These are phyloP conservation scores for Lactarius tabidus DNA, from an alignment of 768 basidiomycete genomes.

Conservation along the genomic window DNA sequence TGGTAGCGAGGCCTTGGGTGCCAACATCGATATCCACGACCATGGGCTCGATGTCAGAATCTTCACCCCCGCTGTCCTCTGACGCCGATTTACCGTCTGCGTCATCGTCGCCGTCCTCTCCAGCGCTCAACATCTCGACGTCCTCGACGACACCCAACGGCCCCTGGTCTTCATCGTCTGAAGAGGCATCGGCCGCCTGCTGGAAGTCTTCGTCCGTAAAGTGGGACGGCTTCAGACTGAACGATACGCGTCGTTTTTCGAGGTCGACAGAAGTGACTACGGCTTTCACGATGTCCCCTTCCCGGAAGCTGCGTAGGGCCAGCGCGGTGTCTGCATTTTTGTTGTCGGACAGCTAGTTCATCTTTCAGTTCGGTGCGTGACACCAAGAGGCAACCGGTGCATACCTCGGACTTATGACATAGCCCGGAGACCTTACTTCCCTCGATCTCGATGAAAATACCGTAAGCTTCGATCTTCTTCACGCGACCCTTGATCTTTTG, in stretches of 20 bases:
- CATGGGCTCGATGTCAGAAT: slow-evolving; percentile 34
- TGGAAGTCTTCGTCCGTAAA: slow-evolving; percentile 66
- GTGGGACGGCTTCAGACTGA: slow-evolving; percentile 83
- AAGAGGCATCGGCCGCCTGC: slow-evolving; percentile 34
- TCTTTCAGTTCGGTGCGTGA: not conserved
- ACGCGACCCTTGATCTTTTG: slow-evolving; percentile 78
- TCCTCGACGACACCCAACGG: slow-evolving; percentile 35
- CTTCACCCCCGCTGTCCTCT: slow-evolving; percentile 20
- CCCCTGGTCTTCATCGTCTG: slow-evolving; percentile 32
- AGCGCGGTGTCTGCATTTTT: slow-evolving; percentile 70
- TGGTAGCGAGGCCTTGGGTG: not conserved
- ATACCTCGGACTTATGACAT: slow-evolving; percentile 90
- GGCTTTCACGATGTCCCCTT: slow-evolving; percentile 84
- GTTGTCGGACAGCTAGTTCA: slow-evolving; percentile 77
- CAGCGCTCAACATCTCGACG: slow-evolving; percentile 32
- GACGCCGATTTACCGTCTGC: slow-evolving; percentile 19
- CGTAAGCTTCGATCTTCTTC: slow-evolving; percentile 81
- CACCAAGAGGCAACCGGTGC: slow-evolving; percentile 18
- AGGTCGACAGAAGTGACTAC: slow-evolving; percentile 67
- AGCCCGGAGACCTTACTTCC: slow-evolving; percentile 81
- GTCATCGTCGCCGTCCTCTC: slow-evolving; percentile 20
- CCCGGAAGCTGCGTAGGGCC: slow-evolving; percentile 77
- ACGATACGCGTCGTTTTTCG: slow-evolving; percentile 76
- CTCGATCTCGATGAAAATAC: slow-evolving; percentile 90
- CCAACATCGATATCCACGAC: slow-evolving; percentile 41